Evolutionary conservation across 2,329 filamentous ascomycete genomes (phyloP).

Genomic region (Aureobasidium melanogenum): DNA sequence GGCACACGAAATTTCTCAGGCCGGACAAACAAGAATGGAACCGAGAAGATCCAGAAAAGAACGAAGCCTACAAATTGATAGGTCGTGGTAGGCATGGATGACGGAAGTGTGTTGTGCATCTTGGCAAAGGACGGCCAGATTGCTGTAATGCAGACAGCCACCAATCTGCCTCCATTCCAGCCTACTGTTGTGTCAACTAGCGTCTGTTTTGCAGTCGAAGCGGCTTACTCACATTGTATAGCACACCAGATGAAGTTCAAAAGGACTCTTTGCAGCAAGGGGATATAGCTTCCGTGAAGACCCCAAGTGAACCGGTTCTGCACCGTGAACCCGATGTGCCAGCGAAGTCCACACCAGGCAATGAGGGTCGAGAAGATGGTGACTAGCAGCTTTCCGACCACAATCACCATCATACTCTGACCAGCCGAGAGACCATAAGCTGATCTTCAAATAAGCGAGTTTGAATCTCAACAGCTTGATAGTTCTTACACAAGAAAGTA

Average conservation of each 20-base stretch:
- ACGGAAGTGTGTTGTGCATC: not conserved
- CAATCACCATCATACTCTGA: conserved; percentile 7
- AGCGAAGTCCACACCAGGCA: conserved; percentile 4
- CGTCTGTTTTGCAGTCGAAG: not conserved
- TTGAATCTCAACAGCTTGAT: too few relatives aligned
- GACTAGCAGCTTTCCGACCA: conserved; percentile 1
- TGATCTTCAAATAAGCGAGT: not conserved
- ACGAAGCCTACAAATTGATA: conserved; percentile 3
- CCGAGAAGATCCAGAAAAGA: not conserved
- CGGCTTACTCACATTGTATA: not conserved
- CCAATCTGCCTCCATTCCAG: not conserved
- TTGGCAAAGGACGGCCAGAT: conserved; percentile 9
- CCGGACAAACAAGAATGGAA: not conserved
- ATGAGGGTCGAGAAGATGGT: conserved; percentile 1
- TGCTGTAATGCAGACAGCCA: not conserved
- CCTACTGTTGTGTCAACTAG: not conserved
- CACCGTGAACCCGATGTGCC: conserved; percentile 6
- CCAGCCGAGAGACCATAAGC: conserved; percentile 1
- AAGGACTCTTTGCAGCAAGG: not conserved
- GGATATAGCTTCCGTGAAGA: not conserved
- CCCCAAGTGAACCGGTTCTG: conserved; percentile 7
- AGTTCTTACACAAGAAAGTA: not conserved
- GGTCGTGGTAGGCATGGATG: conserved; percentile 6
- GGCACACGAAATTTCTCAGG: conserved; percentile 1
- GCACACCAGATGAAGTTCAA: conserved; percentile 8